Evolutionary conservation across 768 basidiomycete species (phyloP).

Genomic region (Boletus subparvulus): DNA sequence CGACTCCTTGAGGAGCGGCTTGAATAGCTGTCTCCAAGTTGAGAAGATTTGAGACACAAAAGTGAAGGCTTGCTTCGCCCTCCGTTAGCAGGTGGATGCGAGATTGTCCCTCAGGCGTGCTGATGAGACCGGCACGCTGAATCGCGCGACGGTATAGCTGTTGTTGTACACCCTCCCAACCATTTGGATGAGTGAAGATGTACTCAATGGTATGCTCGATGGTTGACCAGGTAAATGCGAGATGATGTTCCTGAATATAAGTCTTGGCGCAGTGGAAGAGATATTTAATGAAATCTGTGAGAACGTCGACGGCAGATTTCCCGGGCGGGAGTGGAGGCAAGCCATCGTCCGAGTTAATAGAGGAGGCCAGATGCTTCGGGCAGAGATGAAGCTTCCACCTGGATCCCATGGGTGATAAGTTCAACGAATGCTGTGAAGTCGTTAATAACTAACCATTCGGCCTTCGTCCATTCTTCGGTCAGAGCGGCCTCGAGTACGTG

Average conservation of each 20-base stretch:
- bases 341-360: slow-evolving; percentile 22
- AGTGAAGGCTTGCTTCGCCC: slow-evolving; percentile 23
- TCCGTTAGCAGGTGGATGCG: slow-evolving; percentile 8
- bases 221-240: slow-evolving; percentile 16
- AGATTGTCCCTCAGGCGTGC: not conserved
- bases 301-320: not conserved
- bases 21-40: not conserved
- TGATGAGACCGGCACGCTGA: not conserved
- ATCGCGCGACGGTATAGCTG: slow-evolving; percentile 12
- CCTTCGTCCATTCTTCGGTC: slow-evolving; percentile 24
- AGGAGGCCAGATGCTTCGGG: slow-evolving; percentile 12
- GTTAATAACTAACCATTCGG: slow-evolving; percentile 17
- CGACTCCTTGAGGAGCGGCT: slow-evolving; percentile 28
- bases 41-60: slow-evolving; percentile 42
- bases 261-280: slow-evolving; percentile 6
- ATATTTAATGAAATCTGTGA: not conserved
- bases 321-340: slow-evolving; percentile 31
- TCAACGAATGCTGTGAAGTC: not conserved
- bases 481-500: slow-evolving; percentile 34
- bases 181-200: slow-evolving; percentile 30
- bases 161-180: slow-evolving; percentile 29
- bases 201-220: slow-evolving; percentile 16
- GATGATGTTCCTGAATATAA: slow-evolving; percentile 18
- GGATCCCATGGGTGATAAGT: not conserved
- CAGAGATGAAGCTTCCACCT: slow-evolving; percentile 30